Evolutionary conservation across 352 stramenopile species (phyloP).

Genomic region (Phytopythium chamaehyphon): DNA sequence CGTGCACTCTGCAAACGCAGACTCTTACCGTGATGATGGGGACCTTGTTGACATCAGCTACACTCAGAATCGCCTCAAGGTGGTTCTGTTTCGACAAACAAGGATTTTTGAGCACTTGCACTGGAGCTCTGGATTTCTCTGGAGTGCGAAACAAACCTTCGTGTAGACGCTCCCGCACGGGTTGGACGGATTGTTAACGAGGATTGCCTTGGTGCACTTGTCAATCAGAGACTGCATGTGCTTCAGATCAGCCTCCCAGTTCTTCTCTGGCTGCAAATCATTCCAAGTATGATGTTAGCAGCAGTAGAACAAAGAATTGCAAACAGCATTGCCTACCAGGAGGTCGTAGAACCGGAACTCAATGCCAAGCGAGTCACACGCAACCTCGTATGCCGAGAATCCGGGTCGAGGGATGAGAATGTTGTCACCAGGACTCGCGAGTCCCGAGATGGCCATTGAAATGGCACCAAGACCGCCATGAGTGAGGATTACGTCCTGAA

Average conservation of each 20-base stretch:
- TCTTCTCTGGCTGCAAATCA: slow-evolving; percentile 34
- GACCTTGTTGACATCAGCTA: slow-evolving; percentile 85
- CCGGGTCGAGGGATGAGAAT: slow-evolving; percentile 85
- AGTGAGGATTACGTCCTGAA: slow-evolving; percentile 79
- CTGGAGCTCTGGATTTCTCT: too few species aligned
- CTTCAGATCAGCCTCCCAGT: slow-evolving; percentile 89
- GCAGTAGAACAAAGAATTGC: neutral
- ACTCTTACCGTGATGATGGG: slow-evolving; percentile 90
- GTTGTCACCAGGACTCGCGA: slow-evolving; percentile 68
- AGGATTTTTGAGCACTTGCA: neutral
- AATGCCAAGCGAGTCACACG: slow-evolving; percentile 71
- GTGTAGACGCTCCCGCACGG: slow-evolving; percentile 94
- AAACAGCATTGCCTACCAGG: slow-evolving; percentile 7
- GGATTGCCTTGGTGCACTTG: slow-evolving; percentile 68
- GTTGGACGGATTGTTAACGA: slow-evolving; percentile 95
- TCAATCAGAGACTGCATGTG: slow-evolving; percentile 81
- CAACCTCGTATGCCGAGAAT: slow-evolving; percentile 38
- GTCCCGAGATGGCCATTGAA: slow-evolving; percentile 75
- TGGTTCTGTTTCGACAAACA: slow-evolving; percentile 25
- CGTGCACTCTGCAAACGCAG: too few species aligned
- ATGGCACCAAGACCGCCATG: slow-evolving; percentile 86
- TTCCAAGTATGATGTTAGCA: neutral
- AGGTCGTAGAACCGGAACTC: slow-evolving; percentile 75
- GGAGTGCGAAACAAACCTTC: slow-evolving; percentile 53
- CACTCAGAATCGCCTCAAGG: slow-evolving; percentile 62